These are phyloP conservation scores for Kuraishia piskuri DNA, from an alignment of 805 yeast genomes.

Conservation along the genomic window DNA sequence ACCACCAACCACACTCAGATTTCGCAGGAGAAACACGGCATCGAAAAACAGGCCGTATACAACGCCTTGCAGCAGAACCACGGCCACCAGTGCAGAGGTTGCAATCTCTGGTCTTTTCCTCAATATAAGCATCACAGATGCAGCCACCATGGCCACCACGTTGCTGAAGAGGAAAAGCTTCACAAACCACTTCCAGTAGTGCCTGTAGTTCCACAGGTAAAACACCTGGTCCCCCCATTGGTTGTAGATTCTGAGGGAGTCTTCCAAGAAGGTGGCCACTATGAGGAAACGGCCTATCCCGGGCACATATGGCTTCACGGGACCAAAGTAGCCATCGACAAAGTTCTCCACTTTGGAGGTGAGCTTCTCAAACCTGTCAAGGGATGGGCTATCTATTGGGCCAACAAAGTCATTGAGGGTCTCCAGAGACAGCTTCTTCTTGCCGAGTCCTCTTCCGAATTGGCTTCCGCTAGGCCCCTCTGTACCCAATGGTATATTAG, in stretches of 20 bases:
- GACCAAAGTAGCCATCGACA: conserved; percentile 39
- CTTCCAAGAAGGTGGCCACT: conserved; percentile 91
- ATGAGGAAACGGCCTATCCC: conserved; percentile 82
- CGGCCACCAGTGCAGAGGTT: conserved; percentile 57
- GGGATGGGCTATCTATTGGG: conserved; percentile 17
- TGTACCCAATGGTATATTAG: not conserved
- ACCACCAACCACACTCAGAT: conserved; percentile 88
- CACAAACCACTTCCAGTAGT: conserved; percentile 69
- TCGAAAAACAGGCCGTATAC: conserved; percentile 84
- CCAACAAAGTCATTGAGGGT: not conserved
- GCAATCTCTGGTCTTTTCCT: conserved; percentile 65
- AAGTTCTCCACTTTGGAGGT: conserved; percentile 46
- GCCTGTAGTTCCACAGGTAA: conserved; percentile 73
- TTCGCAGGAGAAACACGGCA: conserved; percentile 73
- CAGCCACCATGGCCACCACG: conserved; percentile 59
- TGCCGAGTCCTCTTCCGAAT: not conserved
- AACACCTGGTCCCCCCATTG: conserved; percentile 92
- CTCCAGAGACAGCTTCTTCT: not conserved
- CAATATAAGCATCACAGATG: conserved; percentile 63
- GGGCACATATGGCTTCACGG: conserved; percentile 71
- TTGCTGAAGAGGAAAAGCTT: conserved; percentile 59
- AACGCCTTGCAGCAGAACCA: conserved; percentile 75
- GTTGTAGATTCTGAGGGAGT: conserved; percentile 68
- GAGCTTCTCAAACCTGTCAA: conserved; percentile 37
- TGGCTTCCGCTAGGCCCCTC: not conserved